Evolutionary conservation across 139 green algal genomes (phyloP).

Genomic region (Dunaliella sp.): DNA sequence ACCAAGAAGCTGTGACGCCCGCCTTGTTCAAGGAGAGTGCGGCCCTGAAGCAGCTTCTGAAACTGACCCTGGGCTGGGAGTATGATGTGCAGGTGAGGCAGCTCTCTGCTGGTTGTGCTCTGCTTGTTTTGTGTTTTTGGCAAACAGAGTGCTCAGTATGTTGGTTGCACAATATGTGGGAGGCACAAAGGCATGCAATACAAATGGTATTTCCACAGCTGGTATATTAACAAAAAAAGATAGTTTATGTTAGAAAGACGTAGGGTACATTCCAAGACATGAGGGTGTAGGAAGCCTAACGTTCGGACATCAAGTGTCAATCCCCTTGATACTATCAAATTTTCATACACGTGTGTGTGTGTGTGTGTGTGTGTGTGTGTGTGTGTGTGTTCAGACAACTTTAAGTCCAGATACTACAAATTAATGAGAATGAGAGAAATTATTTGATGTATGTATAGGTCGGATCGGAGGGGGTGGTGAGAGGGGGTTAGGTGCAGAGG

Average conservation of each 20-base stretch:
- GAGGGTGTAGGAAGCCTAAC: no score
- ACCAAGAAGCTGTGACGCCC: not conserved
- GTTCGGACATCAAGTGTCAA: no score
- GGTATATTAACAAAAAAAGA: not conserved
- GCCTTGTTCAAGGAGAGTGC: slow-evolving; percentile 5
- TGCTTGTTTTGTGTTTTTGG: not conserved
- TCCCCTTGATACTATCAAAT: no score
- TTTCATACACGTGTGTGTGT: no score
- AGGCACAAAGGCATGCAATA: not conserved
- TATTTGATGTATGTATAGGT: no score
- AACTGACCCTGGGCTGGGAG: slow-evolving; percentile 18
- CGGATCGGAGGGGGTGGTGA: no score
- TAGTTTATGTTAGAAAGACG: not conserved
- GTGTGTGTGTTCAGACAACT: no score
- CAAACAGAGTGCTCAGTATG: not conserved
- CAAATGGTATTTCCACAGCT: not conserved
- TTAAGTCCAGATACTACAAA: no score
- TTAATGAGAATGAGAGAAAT: no score
- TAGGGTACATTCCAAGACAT: not conserved
- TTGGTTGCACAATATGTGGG: not conserved
- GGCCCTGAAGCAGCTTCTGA: slow-evolving; percentile 17
- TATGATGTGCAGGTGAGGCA: slow-evolving; percentile 16
- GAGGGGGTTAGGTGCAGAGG: no score
- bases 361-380: no score
- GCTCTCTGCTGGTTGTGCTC: not conserved